These are phyloP conservation scores for Scenedesmus sp. DNA, from an alignment of 163 green algal species.

Conservation along the genomic window DNA sequence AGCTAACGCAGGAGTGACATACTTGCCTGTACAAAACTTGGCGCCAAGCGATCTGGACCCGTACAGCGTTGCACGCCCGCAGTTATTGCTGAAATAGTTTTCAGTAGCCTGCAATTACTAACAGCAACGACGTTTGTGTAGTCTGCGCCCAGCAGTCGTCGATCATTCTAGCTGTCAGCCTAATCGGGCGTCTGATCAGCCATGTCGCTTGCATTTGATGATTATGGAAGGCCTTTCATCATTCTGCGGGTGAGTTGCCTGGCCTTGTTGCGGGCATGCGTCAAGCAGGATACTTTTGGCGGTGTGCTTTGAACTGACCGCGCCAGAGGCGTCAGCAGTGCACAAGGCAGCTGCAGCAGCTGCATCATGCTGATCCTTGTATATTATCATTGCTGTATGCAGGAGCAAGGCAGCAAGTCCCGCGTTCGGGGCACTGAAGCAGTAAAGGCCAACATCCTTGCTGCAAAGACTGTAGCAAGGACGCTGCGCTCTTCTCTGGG, in stretches of 20 bases:
- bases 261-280: not conserved
- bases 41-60: not conserved
- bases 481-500: constrained; percentile 94
- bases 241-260: constrained; percentile 85
- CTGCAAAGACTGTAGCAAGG: constrained; percentile 93
- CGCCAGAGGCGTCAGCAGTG: not conserved
- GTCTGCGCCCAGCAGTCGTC: not conserved
- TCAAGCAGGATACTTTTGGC: not conserved
- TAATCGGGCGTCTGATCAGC: not conserved
- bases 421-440: constrained; percentile 95
- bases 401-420: constrained; percentile 95
- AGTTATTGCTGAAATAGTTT: not conserved
- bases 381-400: not conserved
- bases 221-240: constrained; percentile 98
- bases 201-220: constrained; percentile 98
- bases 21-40: constrained; percentile 18
- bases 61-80: not conserved
- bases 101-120: too few relatives aligned
- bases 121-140: not conserved
- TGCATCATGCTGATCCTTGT: not conserved
- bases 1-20: not conserved
- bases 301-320: constrained; percentile 3
- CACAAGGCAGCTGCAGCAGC: not conserved
- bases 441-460: constrained; percentile 97
- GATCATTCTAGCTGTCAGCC: constrained; percentile 15